Evolutionary conservation across 2,329 filamentous ascomycete species (phyloP).

Genomic region (Teratosphaeria viscida): DNA sequence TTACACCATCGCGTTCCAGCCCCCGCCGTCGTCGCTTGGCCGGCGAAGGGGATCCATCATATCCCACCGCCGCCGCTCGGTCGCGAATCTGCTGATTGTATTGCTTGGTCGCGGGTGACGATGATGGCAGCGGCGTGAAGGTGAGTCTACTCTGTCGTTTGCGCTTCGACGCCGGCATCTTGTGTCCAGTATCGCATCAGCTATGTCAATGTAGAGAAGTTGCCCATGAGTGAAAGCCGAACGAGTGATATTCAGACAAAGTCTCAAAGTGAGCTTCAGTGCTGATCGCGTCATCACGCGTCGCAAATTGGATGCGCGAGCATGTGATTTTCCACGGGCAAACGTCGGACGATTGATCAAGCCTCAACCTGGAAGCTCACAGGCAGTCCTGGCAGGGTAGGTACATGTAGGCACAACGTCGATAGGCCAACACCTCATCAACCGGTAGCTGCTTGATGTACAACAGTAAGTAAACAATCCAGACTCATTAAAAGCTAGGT

Average conservation of each 20-base stretch:
- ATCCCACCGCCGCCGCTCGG: slow-evolving; percentile 25
- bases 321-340: background rate
- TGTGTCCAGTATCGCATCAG: no score
- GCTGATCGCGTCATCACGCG: background rate
- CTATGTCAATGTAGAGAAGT: background rate
- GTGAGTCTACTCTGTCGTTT: slow-evolving; percentile 33
- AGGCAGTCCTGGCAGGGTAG: no score
- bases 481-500: background rate
- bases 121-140: slow-evolving; percentile 33
- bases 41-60: slow-evolving; percentile 17
- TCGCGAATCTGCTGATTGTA: slow-evolving; percentile 25
- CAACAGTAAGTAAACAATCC: background rate
- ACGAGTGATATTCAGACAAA: background rate
- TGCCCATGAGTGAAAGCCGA: background rate
- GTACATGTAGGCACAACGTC: background rate
- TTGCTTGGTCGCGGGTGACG: slow-evolving; percentile 26
- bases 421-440: background rate
- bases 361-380: background rate
- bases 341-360: background rate
- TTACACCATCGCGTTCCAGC: background rate
- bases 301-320: background rate
- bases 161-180: slow-evolving; percentile 6
- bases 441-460: background rate
- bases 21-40: slow-evolving; percentile 14
- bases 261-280: background rate